Evolutionary conservation across 139 green algal species (phyloP).

Genomic region (Micractinium conductrix): DNA sequence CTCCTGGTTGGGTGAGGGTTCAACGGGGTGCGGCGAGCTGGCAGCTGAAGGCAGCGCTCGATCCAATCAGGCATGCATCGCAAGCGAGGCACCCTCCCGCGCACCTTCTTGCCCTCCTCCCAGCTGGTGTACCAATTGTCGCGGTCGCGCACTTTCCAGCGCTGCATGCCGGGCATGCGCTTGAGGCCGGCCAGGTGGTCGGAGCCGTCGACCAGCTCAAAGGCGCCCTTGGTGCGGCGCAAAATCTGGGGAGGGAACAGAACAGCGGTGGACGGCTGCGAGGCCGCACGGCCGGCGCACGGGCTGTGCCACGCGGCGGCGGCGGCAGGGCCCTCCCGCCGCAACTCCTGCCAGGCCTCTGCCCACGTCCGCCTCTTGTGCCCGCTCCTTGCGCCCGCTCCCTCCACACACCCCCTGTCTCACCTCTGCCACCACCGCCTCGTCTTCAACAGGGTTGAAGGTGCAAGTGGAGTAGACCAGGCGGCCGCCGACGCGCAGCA

Average conservation of each 20-base stretch:
- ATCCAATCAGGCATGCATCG: no score
- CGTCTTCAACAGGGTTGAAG: conserved; percentile 98
- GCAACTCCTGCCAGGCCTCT: no score
- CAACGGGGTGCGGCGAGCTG: no score
- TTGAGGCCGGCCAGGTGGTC: conserved; percentile 80
- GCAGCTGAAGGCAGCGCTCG: no score
- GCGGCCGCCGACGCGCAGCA: conserved; percentile 91
- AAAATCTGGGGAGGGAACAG: conserved; percentile 46
- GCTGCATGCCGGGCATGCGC: conserved; percentile 72
- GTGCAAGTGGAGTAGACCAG: conserved; percentile 99
- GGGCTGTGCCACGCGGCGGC: no score
- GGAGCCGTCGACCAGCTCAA: conserved; percentile 91
- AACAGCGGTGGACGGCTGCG: no score
- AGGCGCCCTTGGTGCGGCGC: conserved; percentile 54
- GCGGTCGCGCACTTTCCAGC: conserved; percentile 83
- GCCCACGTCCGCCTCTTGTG: no score
- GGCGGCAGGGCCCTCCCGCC: no score
- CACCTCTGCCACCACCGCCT: conserved; percentile 97
- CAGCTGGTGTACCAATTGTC: conserved; percentile 68
- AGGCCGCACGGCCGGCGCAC: no score
- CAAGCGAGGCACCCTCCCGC: neutral
- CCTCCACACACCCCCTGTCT: no score
- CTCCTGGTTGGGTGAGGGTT: no score
- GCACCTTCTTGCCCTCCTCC: conserved; percentile 58
- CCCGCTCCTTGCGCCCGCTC: no score